Percentiles rank a stretch among this genome's conserved stretches.
phyloP scores from a whole-genome alignment of 441 rosid genomes.

The Omphalea diandra region DNA sequence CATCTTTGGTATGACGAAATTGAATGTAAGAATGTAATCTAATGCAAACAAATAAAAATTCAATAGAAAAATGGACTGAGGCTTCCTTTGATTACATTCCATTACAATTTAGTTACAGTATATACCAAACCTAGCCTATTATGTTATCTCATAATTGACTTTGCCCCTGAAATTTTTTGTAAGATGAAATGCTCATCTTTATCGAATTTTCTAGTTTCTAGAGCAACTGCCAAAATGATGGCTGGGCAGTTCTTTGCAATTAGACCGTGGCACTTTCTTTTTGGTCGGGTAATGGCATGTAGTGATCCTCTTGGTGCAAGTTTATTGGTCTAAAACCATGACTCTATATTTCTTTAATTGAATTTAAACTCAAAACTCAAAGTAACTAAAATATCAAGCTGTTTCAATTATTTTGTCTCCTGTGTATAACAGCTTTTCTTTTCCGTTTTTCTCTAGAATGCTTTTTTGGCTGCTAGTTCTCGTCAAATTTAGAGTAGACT shows the following conservation, averaged over 20 bases:
- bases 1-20: too few species aligned
- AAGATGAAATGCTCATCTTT: neutral
- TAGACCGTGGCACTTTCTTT: neutral
- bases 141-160: too few species aligned
- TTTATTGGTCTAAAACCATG: neutral
- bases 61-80: too few species aligned
- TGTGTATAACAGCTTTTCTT: neutral
- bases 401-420: neutral
- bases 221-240: neutral
- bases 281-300: neutral
- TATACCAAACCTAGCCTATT: too few species aligned
- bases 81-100: too few species aligned
- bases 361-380: neutral
- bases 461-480: neutral
- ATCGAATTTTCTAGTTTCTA: neutral
- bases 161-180: neutral
- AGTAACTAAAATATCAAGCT: neutral
- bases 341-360: neutral
- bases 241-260: neutral
- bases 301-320: neutral
- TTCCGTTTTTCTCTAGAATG: neutral
- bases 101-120: too few species aligned
- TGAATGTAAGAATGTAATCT: too few species aligned
- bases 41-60: too few species aligned
- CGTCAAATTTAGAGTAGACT: neutral